These are phyloP conservation scores for Acorus calamus DNA, from an alignment of 106 monocot species.

Conservation along the genomic window DNA sequence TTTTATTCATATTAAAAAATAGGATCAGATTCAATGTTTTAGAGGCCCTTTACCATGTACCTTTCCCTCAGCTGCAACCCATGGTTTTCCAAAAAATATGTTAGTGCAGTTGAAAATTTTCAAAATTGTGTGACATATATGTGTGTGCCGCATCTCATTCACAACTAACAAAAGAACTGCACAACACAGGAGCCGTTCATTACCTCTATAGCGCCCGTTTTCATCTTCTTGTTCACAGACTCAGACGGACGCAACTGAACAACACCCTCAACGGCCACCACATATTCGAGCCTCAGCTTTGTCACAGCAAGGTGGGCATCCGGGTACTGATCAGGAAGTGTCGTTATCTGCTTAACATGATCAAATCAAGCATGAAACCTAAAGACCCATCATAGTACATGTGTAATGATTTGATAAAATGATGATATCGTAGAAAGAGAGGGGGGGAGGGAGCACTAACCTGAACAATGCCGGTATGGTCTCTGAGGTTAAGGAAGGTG, in stretches of 20 bases:
- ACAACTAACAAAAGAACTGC: too few species aligned
- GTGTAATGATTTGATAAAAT: not conserved
- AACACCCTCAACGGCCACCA: conserved; percentile 71
- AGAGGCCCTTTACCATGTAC: too few species aligned
- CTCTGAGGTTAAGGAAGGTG: conserved; percentile 84
- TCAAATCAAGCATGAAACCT: not conserved
- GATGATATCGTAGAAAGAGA: not conserved
- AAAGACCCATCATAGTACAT: not conserved
- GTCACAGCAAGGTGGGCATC: conserved; percentile 61
- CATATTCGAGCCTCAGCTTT: conserved; percentile 82
- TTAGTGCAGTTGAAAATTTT: too few species aligned
- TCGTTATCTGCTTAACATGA: conserved; percentile 43
- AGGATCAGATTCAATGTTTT: too few species aligned
- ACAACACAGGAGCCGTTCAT: too few species aligned
- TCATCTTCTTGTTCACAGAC: conserved; percentile 81
- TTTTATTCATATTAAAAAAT: too few species aligned
- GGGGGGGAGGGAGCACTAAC: conserved; percentile 9
- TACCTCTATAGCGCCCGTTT: conserved; percentile 94
- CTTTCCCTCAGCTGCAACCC: too few species aligned
- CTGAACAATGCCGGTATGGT: conserved; percentile 85
- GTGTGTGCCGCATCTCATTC: too few species aligned
- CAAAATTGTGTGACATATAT: too few species aligned
- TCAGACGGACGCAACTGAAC: conserved; percentile 60
- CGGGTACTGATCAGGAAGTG: conserved; percentile 61
- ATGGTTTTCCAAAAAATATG: too few species aligned